phyloP scores from a whole-genome alignment of 345 rosid species.

The Cochlearia excelsa region DNA sequence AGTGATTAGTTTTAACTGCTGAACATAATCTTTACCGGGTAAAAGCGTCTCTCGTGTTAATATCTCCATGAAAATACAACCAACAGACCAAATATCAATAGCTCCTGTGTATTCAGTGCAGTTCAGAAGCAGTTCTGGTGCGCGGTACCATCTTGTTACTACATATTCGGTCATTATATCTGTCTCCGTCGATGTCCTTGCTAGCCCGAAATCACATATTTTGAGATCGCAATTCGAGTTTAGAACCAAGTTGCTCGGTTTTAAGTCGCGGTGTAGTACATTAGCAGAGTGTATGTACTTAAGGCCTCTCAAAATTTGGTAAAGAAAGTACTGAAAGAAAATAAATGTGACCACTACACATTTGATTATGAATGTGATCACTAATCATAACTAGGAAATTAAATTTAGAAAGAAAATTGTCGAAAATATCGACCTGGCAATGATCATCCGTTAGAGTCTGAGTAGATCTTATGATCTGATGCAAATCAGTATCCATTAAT shows the following conservation, averaged over 20 bases:
- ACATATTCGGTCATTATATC: constrained; percentile 90
- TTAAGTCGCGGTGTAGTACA: constrained; percentile 82
- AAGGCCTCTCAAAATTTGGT: constrained; percentile 76
- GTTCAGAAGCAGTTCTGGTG: constrained; percentile 72
- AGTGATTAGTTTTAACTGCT: constrained; percentile 72
- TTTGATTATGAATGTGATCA: not conserved
- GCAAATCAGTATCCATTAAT: constrained; percentile 89
- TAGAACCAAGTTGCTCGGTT: constrained; percentile 82
- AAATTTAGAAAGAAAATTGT: not conserved
- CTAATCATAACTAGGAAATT: not conserved
- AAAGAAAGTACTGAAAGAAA: constrained; percentile 60
- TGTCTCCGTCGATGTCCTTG: constrained; percentile 80
- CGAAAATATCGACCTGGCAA: constrained; percentile 56
- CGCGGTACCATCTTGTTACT: constrained; percentile 77
- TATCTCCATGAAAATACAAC: constrained; percentile 89
- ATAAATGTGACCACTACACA: not conserved
- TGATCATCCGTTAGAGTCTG: constrained; percentile 84
- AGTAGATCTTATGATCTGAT: constrained; percentile 76
- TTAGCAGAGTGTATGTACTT: constrained; percentile 82
- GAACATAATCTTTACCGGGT: constrained; percentile 86
- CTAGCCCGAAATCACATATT: constrained; percentile 86
- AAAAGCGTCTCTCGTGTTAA: constrained; percentile 70
- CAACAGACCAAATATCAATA: constrained; percentile 93
- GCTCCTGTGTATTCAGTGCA: constrained; percentile 75
- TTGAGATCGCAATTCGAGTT: constrained; percentile 67